Evolutionary conservation across 1,284 basidiomycete genomes (phyloP), one percentile per base, ranked within the genome.

Genomic region (Afroboletus lepidellus): DNA sequence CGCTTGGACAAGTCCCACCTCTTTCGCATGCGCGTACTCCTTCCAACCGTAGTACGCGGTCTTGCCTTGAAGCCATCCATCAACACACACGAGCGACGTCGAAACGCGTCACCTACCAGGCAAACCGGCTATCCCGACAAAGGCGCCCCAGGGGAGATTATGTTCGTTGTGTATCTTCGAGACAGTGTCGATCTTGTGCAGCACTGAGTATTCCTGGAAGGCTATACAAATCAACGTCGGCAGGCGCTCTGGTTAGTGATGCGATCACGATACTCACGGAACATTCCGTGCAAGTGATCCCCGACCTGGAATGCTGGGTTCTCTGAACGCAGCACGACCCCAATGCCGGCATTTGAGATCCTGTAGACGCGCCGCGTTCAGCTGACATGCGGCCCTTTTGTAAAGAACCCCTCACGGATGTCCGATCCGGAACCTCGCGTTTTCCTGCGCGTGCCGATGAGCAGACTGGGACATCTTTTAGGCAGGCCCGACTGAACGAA

Each of bases 31-130:
- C 0, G 62, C 44, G 41, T 58, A 41, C 23, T 62, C 61, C 23
- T 62, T 64, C 64, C 62, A 64, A 3, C 57, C 60, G 7, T 36
- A 49, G 25, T 63, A 60, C 13, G 60, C 49, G 2, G 62, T 64
- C 25, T 51, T 23, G 16, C 61, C 63, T 64, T 37, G 21, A 5
- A 34, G 16, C 1, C 1, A 20, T 5, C 8, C 2, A 3, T 59
- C 21, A 42, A 27, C 11, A n/a, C 13, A 16, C 20, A 2, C 23
- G 0, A 29, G 12, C 13, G 25, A 24, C 8, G 23, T 34, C 8
- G 3, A 4, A 37, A 9, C 3, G 12, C 13, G 21, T 3, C 3
- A 13, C 11, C 15, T 44, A 53, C 48, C 54, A 29, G 63, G 34
- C 21, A 61, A 16, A 20, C 57, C 57, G 12, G 41, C 48, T 25